These are phyloP conservation scores for Colletotrichum echinochloae DNA, from an alignment of 2,329 filamentous ascomycete genomes.

Conservation along the genomic window DNA sequence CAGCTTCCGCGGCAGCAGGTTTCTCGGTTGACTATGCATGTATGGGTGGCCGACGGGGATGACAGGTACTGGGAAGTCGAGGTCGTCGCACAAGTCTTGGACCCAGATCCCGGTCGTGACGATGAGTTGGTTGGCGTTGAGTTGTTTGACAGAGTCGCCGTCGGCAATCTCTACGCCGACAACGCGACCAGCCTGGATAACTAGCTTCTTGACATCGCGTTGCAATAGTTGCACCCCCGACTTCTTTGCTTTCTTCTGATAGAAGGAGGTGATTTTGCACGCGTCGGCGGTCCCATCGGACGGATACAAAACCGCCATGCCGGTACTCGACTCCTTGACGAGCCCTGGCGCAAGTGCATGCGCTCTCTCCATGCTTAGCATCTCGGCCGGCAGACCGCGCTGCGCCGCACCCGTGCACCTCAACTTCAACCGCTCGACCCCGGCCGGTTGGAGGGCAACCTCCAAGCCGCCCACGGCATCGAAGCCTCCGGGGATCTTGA, in stretches of 20 bases:
- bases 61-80: constrained; percentile 23
- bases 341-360: constrained; percentile 21
- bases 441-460: neutral
- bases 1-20: neutral
- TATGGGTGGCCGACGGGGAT: constrained; percentile 28
- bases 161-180: constrained; percentile 1
- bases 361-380: constrained; percentile 14
- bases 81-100: neutral
- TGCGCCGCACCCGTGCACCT: constrained; percentile 2
- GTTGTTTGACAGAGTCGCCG: neutral
- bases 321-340: constrained; percentile 1
- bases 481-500: constrained; percentile 23
- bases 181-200: constrained; percentile 1
- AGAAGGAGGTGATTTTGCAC: constrained; percentile 19
- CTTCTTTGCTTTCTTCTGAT: constrained; percentile 13
- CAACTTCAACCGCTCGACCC: neutral
- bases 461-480: constrained; percentile 25
- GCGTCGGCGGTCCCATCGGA: constrained; percentile 26
- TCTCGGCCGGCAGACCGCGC: constrained; percentile 1
- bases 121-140: constrained; percentile 15
- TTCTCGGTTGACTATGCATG: constrained; percentile 6
- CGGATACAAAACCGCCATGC: constrained; percentile 13
- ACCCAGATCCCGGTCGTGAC: constrained; percentile 28
- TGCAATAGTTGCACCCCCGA: constrained; percentile 4
- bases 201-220: neutral